Base-by-base conservation (phyloP, 1,284 basidiomycete species). In the Ceratobasidium sp. region DNA sequence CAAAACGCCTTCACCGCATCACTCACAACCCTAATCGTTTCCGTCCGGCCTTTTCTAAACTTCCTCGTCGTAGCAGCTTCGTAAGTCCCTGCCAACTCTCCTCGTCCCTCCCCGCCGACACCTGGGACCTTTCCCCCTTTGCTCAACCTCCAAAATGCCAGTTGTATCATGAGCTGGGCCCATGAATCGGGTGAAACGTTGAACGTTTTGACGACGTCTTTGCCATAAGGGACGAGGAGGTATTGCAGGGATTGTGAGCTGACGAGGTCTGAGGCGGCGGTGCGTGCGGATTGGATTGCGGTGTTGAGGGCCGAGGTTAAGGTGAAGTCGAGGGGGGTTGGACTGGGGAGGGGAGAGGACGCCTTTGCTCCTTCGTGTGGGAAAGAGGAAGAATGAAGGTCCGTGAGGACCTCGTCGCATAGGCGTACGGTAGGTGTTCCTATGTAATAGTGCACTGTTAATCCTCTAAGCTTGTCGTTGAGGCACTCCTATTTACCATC, bases 101-200 rank as follows among this genome's bases (percentile, higher is more conserved):
- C 23, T 83, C 84, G 80, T 87, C 84, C 81, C 85, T 85, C 62
- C 85, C 82, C 2, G 82, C 67, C 77, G 23, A 68, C 81, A 20
- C 87, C 83, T 4, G 80, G 78, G 2, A 70, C 62, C 28, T 59
- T 50, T 78, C 77, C 68, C 77, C 82, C 80, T 68, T 83, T 82
- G 75, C 79, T 81, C 71, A 96, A 87, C 9, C 94, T 89, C 79
- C 87, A 90, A 83, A 95, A 96, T 6, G 95, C 96, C 65, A 97
- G 87, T 84, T 97, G 96, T 78, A 97, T 88, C 80, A 94, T 86
- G 90, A 97, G 92, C 86, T 97, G 96, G 44, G 93, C 91, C 95
- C 95, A 97, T n/a, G 93, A 93, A 83, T 97, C 96, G 0, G 96
- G 96, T 26, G 93, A 93, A 33, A 94, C 91, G 65, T 93, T 92